Conservation (phyloP, 129 eudicot genomes). For the Escallonia herrerae region DNA sequence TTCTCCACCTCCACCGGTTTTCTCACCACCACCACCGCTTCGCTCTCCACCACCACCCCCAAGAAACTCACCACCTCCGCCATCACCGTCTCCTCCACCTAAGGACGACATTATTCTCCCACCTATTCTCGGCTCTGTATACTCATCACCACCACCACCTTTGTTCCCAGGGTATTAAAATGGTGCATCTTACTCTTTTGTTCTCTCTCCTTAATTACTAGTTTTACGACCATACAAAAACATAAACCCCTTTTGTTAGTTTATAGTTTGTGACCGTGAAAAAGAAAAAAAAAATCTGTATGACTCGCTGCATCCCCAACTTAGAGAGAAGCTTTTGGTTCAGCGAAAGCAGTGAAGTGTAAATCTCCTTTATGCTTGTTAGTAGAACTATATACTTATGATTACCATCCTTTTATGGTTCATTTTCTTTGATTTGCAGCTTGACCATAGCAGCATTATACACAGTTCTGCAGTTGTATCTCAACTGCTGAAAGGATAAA, state of each 20-base stretch:
- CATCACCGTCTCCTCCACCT: not conserved
- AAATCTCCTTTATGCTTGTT: too few species aligned
- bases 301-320: too few species aligned
- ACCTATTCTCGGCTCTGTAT: slow-evolving; percentile 26
- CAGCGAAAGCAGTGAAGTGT: too few species aligned
- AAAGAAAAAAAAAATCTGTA: not conserved
- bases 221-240: not conserved
- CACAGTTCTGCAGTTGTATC: too few species aligned
- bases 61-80: slow-evolving; percentile 3
- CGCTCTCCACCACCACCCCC: not conserved
- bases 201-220: not conserved
- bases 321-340: too few species aligned
- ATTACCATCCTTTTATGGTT: too few species aligned
- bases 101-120: slow-evolving; percentile 28
- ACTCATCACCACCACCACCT: slow-evolving; percentile 59
- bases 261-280: not conserved
- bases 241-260: not conserved
- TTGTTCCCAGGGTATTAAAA: slow-evolving; percentile 33
- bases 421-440: too few species aligned
- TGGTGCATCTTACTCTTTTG: not conserved
- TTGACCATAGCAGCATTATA: too few species aligned
- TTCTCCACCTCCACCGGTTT: slow-evolving; percentile 28
- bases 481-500: too few species aligned
- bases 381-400: too few species aligned
- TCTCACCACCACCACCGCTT: slow-evolving; percentile 7